Conservation (phyloP, 148 eudicot genomes). For the Fagopyrum tataricum region DNA sequence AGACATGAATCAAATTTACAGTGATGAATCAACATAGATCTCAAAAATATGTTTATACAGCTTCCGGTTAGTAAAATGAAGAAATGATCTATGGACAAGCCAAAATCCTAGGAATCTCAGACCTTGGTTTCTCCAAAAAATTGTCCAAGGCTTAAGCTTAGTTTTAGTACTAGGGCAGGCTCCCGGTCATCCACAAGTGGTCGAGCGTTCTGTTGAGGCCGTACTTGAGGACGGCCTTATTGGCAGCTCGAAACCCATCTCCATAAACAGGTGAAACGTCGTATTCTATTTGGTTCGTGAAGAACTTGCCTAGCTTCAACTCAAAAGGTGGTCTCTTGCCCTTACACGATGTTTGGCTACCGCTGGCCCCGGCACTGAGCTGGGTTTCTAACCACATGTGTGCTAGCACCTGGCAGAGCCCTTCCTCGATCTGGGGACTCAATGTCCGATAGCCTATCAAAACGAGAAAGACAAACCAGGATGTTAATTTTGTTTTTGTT, state of each 20-base stretch:
- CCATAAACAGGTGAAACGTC: constrained; percentile 70
- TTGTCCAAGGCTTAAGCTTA: background rate
- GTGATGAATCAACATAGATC: background rate
- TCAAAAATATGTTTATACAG: background rate
- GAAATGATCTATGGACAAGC: background rate
- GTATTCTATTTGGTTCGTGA: constrained; percentile 68
- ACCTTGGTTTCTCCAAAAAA: background rate
- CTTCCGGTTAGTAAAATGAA: background rate
- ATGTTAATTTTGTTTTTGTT: background rate
- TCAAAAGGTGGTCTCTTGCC: constrained; percentile 53
- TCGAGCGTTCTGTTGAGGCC: constrained; percentile 59
- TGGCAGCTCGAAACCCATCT: constrained; percentile 67
- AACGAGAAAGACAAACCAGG: background rate
- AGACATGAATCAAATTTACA: background rate
- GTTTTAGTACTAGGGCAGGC: constrained; percentile 39
- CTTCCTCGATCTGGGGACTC: constrained; percentile 81
- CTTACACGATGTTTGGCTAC: constrained; percentile 24
- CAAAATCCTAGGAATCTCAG: background rate
- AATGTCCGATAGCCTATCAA: constrained; percentile 64
- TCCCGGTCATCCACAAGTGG: constrained; percentile 61
- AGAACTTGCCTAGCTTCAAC: constrained; percentile 58
- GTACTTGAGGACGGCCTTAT: constrained; percentile 52
- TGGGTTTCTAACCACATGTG: constrained; percentile 88
- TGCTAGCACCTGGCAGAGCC: constrained; percentile 90
- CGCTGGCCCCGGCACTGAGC: constrained; percentile 25